Evolutionary conservation across 768 basidiomycete species (phyloP), one percentile per base, ranked within the genome.

Genomic region (Lentinus tigrinus): DNA sequence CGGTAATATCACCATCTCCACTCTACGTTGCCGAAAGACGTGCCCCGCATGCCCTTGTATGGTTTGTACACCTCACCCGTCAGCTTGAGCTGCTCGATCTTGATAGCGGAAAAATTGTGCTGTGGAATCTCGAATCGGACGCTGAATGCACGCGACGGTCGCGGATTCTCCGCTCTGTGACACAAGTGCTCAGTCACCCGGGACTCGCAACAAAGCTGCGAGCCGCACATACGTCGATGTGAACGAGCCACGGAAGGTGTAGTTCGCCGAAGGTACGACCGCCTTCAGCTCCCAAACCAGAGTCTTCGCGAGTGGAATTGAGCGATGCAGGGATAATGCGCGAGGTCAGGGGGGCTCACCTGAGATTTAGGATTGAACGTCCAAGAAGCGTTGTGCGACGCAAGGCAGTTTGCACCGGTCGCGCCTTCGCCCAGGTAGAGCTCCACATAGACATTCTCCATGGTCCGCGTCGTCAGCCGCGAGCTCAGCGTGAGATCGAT

Each of bases 21-120:
- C 71, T 93, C 92, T 4, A 93, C 76, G 52, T 82, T 79, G 1
- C 88, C 90, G n/a, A 75, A 69, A 31, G 83, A 82, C 39, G 80
- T 77, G 44, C 86, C 84, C 67, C 93, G 77, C 50, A 97, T 88
- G 16, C 95, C 95, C 72, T 95, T 96, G 75, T 90, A 97, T 11
- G 91, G 90, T 72, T 95, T 96, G 72, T 95, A 95, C 11, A 72
- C 73, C 70, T 95, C 92, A 13, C 89, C 87, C 2, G 78, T 85
- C 26, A 92, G 75, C 71, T 86, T 92, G 43, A 96, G 80, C 64
- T 94, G 89, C 58, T 95, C 91, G 4, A 96, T 87, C 65, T 89
- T 91, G 46, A 96, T 75, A 19, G 88, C 80, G 6, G 92, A 93
- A 70, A 88, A 91, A 36, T 85, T 86, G 67, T 89, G 65, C 47